A percentile compares a stretch with the other conserved stretches of the same genome.
phyloP scores from a whole-genome alignment of 345 rosid genomes.

The Balakata baccata region DNA sequence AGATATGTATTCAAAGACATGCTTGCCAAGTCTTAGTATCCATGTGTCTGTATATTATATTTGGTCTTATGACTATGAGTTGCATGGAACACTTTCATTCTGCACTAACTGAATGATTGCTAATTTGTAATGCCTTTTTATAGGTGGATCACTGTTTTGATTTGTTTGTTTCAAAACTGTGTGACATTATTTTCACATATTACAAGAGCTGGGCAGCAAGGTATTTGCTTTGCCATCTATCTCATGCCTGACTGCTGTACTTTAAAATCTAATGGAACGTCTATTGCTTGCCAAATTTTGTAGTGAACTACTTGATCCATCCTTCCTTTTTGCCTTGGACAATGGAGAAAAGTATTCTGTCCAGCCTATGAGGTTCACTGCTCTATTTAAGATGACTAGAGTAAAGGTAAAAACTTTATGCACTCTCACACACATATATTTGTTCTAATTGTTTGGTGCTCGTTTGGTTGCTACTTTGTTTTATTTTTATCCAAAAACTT shows the following conservation, averaged over 20 bases:
- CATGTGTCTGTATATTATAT: neutral
- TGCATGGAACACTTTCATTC: neutral
- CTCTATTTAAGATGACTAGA: conserved; percentile 87
- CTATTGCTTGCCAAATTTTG: conserved; percentile 30
- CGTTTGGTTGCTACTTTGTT: neutral
- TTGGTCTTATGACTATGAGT: neutral
- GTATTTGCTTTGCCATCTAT: conserved; percentile 36
- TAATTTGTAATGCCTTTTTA: conserved; percentile 15
- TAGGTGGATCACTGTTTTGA: conserved; percentile 99
- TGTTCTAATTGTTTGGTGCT: neutral
- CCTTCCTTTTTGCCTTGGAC: conserved; percentile 93
- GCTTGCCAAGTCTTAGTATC: neutral
- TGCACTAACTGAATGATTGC: conserved; percentile 3
- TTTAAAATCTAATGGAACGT: conserved; percentile 21
- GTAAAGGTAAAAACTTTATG: conserved; percentile 55
- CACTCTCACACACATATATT: too few relatives aligned
- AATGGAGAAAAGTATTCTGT: conserved; percentile 78
- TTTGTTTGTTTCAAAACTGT: conserved; percentile 77
- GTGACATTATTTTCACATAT: conserved; percentile 81
- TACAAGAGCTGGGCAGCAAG: conserved; percentile 99
- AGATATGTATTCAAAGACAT: too few relatives aligned
- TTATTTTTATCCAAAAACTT: neutral
- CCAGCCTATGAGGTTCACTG: conserved; percentile 86
- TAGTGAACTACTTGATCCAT: conserved; percentile 94
- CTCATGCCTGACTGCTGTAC: conserved; percentile 1